A percentile compares a stretch with the other conserved stretches of the same genome.
These are phyloP conservation scores for Solanum acaule DNA, from an alignment of 257 asterid species.

Conservation along the genomic window DNA sequence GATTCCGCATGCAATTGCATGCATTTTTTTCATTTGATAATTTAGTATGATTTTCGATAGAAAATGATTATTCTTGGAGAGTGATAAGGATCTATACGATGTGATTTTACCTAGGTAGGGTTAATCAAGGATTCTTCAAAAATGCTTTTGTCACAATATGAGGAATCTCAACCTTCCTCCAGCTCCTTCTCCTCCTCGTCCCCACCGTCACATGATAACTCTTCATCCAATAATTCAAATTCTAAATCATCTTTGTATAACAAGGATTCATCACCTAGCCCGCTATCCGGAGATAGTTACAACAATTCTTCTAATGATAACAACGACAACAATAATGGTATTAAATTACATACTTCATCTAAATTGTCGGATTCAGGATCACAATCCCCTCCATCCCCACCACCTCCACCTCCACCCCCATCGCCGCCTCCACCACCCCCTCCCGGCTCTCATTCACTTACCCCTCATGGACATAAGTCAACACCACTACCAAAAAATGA, in stretches of 20 bases:
- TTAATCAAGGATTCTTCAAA: background rate
- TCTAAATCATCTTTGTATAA: conserved; percentile 4
- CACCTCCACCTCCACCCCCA: conserved; percentile 17
- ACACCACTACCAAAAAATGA: conserved; percentile 6
- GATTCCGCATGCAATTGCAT: background rate
- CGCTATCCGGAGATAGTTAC: background rate
- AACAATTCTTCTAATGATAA: background rate
- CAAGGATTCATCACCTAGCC: background rate
- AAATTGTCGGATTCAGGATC: conserved; percentile 11
- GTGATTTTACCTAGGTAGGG: background rate
- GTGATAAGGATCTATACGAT: conserved; percentile 27
- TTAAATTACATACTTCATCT: conserved; percentile 16
- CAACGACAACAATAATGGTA: background rate
- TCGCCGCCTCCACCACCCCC: conserved; percentile 3
- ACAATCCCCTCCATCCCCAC: conserved; percentile 8
- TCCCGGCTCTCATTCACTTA: conserved; percentile 6
- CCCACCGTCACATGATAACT: background rate
- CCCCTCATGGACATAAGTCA: background rate
- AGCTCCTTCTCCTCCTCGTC: conserved; percentile 26
- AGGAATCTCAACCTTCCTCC: conserved; percentile 17
- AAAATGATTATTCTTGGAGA: conserved; percentile 45
- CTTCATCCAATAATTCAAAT: background rate
- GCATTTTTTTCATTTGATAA: background rate
- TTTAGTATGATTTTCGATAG: background rate
- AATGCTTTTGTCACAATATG: conserved; percentile 14